These are phyloP conservation scores for Aureobasidium sp. DNA, from an alignment of 2,329 filamentous ascomycete genomes.

Conservation along the genomic window DNA sequence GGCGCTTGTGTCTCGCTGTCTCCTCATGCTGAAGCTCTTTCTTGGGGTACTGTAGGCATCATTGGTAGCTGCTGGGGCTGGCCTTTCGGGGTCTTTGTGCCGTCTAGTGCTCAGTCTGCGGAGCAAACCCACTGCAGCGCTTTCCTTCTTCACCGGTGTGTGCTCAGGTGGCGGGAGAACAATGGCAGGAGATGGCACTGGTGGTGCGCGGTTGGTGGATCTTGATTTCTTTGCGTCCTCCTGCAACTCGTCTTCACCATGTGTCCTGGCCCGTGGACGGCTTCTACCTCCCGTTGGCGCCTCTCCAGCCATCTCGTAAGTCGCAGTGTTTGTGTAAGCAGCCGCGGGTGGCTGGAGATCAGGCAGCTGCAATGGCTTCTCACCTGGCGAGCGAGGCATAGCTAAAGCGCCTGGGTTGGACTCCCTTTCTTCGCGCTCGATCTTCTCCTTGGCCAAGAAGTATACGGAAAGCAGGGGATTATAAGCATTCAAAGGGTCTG, in stretches of 20 bases:
- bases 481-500: constrained; percentile 87
- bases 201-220: constrained; percentile 48
- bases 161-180: constrained; percentile 32
- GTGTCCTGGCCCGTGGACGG: constrained; percentile 79
- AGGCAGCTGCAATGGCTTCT: constrained; percentile 56
- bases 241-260: constrained; percentile 84
- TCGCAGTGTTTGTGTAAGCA: constrained; percentile 76
- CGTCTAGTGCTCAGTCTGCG: constrained; percentile 86
- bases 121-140: constrained; percentile 73
- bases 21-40: constrained; percentile 83
- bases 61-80: constrained; percentile 63
- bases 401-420: constrained; percentile 52
- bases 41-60: constrained; percentile 59
- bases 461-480: constrained; percentile 90
- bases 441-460: constrained; percentile 91
- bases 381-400: constrained; percentile 50
- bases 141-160: constrained; percentile 70
- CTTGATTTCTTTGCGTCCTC: constrained; percentile 61
- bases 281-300: constrained; percentile 77
- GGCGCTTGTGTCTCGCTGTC: constrained; percentile 41
- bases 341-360: constrained; percentile 75
- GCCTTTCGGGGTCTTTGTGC: constrained; percentile 54
- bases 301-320: constrained; percentile 85
- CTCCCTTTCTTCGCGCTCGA: constrained; percentile 64
- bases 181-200: constrained; percentile 39